These are phyloP conservation scores for Rostrohypoxylon terebratum DNA, from an alignment of 495 filamentous ascomycete genomes.

Conservation along the genomic window DNA sequence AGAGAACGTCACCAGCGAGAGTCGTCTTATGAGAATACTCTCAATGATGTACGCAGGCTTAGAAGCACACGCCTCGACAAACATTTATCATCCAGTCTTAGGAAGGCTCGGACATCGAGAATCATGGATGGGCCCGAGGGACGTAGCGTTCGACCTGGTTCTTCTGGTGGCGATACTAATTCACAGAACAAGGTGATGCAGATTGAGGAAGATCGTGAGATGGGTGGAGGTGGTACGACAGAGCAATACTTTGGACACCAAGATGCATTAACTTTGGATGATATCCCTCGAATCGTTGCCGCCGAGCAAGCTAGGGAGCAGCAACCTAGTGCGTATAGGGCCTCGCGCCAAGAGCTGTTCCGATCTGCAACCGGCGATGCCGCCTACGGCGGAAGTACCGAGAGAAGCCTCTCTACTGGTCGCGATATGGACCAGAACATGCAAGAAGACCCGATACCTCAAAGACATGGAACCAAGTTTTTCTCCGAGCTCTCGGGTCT, in stretches of 20 bases:
- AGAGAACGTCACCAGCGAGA: constrained; percentile 68
- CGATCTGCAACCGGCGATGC: constrained; percentile 71
- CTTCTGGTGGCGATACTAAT: constrained; percentile 74
- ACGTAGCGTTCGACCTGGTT: constrained; percentile 79
- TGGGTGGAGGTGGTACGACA: constrained; percentile 74
- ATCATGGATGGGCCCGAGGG: constrained; percentile 94
- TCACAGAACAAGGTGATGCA: constrained; percentile 71
- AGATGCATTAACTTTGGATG: constrained; percentile 91
- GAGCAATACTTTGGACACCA: constrained; percentile 88
- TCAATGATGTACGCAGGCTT: constrained; percentile 91
- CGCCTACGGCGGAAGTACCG: constrained; percentile 77
- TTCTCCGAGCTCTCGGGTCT: constrained; percentile 96
- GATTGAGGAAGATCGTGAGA: constrained; percentile 88
- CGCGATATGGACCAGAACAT: constrained; percentile 65
- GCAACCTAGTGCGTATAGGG: constrained; percentile 76
- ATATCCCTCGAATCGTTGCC: constrained; percentile 97
- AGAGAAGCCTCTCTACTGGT: constrained; percentile 77
- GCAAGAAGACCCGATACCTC: constrained; percentile 60
- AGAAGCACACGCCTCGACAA: constrained; percentile 94
- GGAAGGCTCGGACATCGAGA: constrained; percentile 87
- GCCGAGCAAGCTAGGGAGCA: constrained; percentile 95
- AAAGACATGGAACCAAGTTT: constrained; percentile 76
- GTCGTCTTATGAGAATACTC: constrained; percentile 92
- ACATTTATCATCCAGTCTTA: constrained; percentile 89
- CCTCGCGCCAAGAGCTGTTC: constrained; percentile 79